Base-by-base conservation (phyloP, 2,329 filamentous ascomycete species). In the Paraphaeosphaeria minitans region DNA sequence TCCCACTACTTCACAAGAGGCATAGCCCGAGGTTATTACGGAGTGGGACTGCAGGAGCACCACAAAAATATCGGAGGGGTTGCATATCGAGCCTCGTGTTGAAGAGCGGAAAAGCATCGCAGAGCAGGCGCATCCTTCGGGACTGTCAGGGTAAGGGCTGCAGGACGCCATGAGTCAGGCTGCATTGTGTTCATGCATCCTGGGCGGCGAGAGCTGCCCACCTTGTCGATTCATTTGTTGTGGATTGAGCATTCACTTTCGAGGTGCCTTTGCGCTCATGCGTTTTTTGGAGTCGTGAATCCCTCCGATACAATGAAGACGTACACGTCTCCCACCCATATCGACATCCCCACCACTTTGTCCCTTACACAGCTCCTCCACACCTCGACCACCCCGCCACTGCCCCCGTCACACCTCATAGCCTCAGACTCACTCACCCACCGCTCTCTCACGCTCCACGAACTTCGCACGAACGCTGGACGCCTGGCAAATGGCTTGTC, bases 361-460 rank as follows among this genome's bases (percentile, higher is more conserved):
- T 81, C 79, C 58, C 73, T 82, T 47, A 82, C 79, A 5, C 72
- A 82, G 60, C 73, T 82, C 27, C 74, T 82, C 47, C 78, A 81
- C 59, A 61, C 58, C 4, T 66, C 69, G 12, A 76, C 75, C 7
- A 68, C 46, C 13, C 60, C 74, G 1, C 57, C 69, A 2, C 63
- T 82, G 1, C 77, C 77, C 12, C 75, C 78, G 29, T 80, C 79
- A 0, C 79, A 81, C 56, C 59, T 82, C 13, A 77, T 82, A 31
- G 73, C 78, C 3, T 73, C 75, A 31, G 80, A 82, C 61, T 79
- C 70, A 52, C 69, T 82, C 29, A 80, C 79, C 5, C 78, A 80
- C 62, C 76, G 80, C n/a, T 80, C 76, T 57, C 74, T 81, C 33
- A 81, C 79, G 0, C 70, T 82, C 21, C 78, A 77, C n/a, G 72